Conservation (phyloP, 1,284 basidiomycete genomes). For the Moniliella sp. region DNA sequence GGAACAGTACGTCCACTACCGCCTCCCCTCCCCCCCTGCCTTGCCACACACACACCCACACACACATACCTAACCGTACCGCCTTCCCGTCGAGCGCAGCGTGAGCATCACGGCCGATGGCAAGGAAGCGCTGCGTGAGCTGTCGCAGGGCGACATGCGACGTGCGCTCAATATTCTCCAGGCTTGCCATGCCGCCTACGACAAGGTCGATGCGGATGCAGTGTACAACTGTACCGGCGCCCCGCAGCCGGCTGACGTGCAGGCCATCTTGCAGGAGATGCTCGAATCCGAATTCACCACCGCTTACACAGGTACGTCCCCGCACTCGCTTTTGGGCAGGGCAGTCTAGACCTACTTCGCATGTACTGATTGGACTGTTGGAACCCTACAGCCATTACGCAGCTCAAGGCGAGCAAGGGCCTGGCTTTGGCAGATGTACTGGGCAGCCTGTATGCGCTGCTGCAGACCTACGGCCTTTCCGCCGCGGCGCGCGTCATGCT, state of each 20-base stretch:
- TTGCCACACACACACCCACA: not conserved
- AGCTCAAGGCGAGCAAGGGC: not conserved
- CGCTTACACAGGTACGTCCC: slow-evolving; percentile 53
- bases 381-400: not conserved
- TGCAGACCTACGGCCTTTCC: not conserved
- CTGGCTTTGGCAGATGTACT: not conserved
- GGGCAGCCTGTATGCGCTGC: not conserved
- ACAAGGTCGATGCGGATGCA: slow-evolving; percentile 57
- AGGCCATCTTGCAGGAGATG: slow-evolving; percentile 81
- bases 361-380: too few relatives aligned
- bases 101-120: slow-evolving; percentile 70
- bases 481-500: not conserved
- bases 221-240: slow-evolving; percentile 92
- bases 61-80: not conserved
- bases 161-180: slow-evolving; percentile 84
- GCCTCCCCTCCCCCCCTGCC: not conserved
- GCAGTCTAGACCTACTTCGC: too few relatives aligned
- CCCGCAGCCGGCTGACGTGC: slow-evolving; percentile 80
- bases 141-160: slow-evolving; percentile 92
- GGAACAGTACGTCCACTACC: slow-evolving; percentile 48
- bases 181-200: slow-evolving; percentile 85
- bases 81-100: slow-evolving; percentile 37
- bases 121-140: slow-evolving; percentile 64
- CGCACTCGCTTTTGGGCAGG: slow-evolving; percentile 42
- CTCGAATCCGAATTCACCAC: slow-evolving; percentile 86